Evolutionary conservation across 2,329 filamentous ascomycete species (phyloP).

Genomic region (Fusarium sambucinum): DNA sequence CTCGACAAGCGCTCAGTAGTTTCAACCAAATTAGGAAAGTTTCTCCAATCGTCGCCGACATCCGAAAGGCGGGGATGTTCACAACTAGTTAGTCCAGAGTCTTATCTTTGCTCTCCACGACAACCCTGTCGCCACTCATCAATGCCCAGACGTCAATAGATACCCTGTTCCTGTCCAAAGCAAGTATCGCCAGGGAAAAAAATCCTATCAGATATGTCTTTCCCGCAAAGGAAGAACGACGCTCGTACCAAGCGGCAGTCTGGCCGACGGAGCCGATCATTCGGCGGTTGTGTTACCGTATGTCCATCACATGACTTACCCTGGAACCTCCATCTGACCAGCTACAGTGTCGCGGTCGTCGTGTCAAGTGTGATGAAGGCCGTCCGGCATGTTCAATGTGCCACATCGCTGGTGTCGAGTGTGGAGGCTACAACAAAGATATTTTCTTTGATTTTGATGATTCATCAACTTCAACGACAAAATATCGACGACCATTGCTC

Average conservation of each 20-base stretch:
- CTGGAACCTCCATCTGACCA: not conserved
- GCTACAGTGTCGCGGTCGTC: constrained; percentile 28
- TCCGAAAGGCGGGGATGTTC: constrained; percentile 22
- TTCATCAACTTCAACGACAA: not conserved
- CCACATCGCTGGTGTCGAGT: constrained; percentile 8
- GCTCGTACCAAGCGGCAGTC: not conserved
- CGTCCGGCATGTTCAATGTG: constrained; percentile 35
- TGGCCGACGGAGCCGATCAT: constrained; percentile 20
- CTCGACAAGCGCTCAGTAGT: too few species aligned
- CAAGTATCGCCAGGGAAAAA: constrained; percentile 11
- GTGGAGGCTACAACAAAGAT: constrained; percentile 33
- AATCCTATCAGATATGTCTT: constrained; percentile 5
- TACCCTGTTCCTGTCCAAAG: not conserved
- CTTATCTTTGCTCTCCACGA: constrained; percentile 2
- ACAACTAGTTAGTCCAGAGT: not conserved
- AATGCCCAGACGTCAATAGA: not conserved
- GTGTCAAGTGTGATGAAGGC: constrained; percentile 35
- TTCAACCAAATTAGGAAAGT: constrained; percentile 19
- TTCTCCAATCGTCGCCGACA: constrained; percentile 20
- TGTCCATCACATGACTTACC: rapidly evolving
- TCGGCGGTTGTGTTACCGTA: constrained; percentile 35
- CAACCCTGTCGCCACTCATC: not conserved
- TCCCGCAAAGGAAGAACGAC: not conserved
- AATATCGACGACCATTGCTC: constrained; percentile 28
- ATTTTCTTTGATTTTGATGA: constrained; percentile 36